Evolutionary conservation across 352 stramenopile species (phyloP), one percentile per base, ranked within the genome.

Genomic region (Phytophthora chlamydospora): DNA sequence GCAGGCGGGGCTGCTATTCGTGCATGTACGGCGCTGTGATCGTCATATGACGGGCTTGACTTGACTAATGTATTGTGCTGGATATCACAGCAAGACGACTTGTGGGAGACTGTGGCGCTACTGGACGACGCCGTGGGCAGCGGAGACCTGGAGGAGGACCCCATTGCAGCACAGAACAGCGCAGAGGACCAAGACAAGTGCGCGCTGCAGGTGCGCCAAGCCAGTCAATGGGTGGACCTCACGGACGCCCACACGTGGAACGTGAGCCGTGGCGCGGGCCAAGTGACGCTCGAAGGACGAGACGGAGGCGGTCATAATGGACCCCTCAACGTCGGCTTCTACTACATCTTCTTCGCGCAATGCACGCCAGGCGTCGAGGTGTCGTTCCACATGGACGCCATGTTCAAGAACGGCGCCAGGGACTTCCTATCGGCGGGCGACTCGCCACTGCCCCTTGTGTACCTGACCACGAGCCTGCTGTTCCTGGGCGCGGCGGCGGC

Each of bases 391-490:
- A 89, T 98, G 71, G 60, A 86, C 16, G 89, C 89, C 0, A 73
- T 86, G 29, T 97, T 98, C 49, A 73, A 74, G 45, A 97, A 96
- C 48, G 71, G 78, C 38, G 78, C 73, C 8, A 68, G 57, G 31
- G 91, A 98, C 45, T 97, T 93, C 62, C 61, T 98, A 5, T 96
- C 86, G 12, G 85, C 75, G 19, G 85, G 89, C 56, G 82, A 97
- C 73, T 64, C 83, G 61, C 55, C 89, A 43, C 34, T 99, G 76
- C 88, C 93, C 12, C 62, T 68, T 5, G 85, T 98, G 19, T 97
- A 97, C 50, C 58, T 97, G 33, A 44, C 74, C 6, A 94, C 88
- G 61, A 92, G 78, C 47, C 24, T 93, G 5, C 55, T 88, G 9
- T 97, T 97, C 64, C 36, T 90, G 3, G 44, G 52, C 3, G 82